Evolutionary conservation across 2,329 filamentous ascomycete species (phyloP), one percentile per base, ranked within the genome.

Genomic region (Fusarium oligoseptatum): DNA sequence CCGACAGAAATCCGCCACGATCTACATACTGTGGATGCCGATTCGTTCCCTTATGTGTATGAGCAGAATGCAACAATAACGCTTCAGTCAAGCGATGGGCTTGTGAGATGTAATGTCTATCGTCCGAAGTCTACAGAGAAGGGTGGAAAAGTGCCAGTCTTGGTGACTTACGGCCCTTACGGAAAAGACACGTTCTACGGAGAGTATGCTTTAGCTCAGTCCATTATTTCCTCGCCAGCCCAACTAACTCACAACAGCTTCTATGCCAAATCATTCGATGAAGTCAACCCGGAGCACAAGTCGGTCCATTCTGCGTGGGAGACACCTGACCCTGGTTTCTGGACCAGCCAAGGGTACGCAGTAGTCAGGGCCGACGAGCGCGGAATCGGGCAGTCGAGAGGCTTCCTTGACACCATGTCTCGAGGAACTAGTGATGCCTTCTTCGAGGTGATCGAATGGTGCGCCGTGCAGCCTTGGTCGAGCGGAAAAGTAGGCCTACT

Each of bases 401-500:
- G 39, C n/a, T 43, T 43, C 39, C 39, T 43, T 20, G 39, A 43
- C 39, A 43, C 39, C n/a, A 43, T 43, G 39, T 43, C 39, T 20
- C 39, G 39, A 43, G 39, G 39, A 6, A 43, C 39, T 20, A 43
- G 39, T 10, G 39, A 43, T 10, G 39, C 39, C 39, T 43, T 43
- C 39, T 43, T 43, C n/a, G 39, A 43, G n/a, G 39, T 43, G 5
- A 43, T 43, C 39, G 39, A 43, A 12, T 43, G 39, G 39, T 43
- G 39, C n/a, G 39, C 65, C 9, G 60, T 48, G 17, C 68, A 71
- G 78, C 50, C 80, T 0, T 88, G 86, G 86, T 86, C 82, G 0
- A 82, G 67, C 34, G 84, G 86, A 11, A 87, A 87, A 65, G 82
- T 87, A n/a, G 86, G 85, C 6, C 75, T 87, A 20, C 67, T 86